Evolutionary conservation across 2,329 filamentous ascomycete species (phyloP).

Genomic region (Colletotrichum gloeosporioides): DNA sequence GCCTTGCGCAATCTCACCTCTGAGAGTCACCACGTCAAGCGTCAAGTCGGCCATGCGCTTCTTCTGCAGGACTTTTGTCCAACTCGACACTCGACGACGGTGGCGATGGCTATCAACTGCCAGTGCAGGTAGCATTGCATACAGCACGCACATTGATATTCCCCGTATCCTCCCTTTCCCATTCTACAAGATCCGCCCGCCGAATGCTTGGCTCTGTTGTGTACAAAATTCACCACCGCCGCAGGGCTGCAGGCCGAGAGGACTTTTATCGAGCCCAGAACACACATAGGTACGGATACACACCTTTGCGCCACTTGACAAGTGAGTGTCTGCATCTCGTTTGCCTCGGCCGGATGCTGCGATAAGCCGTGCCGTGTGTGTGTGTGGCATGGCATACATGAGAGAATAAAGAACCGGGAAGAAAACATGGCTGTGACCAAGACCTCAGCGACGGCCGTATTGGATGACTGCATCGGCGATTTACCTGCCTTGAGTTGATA

Average conservation of each 20-base stretch:
- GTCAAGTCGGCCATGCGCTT: not conserved
- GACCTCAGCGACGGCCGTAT: not conserved
- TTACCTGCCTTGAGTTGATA: not conserved
- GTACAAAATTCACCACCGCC: not conserved
- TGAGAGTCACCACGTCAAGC: not conserved
- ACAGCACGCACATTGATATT: not conserved
- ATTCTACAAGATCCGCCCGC: not conserved
- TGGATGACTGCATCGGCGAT: slow-evolving; percentile 6
- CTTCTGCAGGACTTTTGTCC: not conserved
- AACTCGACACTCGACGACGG: not conserved
- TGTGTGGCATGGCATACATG: not conserved
- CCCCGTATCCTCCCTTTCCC: not conserved
- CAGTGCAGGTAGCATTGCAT: not conserved
- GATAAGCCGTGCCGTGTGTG: not conserved
- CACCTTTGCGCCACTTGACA: not conserved
- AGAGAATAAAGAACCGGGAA: not conserved
- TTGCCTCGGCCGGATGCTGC: not conserved
- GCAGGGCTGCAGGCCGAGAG: not conserved
- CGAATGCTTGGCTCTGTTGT: not conserved
- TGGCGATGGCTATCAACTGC: not conserved
- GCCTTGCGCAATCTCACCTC: not conserved
- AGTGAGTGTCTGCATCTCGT: not conserved
- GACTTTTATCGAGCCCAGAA: not conserved
- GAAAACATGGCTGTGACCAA: not conserved
- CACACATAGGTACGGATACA: not conserved